phyloP scores from a whole-genome alignment of 2,329 filamentous ascomycete species.

The Colletotrichum liaoningense region DNA sequence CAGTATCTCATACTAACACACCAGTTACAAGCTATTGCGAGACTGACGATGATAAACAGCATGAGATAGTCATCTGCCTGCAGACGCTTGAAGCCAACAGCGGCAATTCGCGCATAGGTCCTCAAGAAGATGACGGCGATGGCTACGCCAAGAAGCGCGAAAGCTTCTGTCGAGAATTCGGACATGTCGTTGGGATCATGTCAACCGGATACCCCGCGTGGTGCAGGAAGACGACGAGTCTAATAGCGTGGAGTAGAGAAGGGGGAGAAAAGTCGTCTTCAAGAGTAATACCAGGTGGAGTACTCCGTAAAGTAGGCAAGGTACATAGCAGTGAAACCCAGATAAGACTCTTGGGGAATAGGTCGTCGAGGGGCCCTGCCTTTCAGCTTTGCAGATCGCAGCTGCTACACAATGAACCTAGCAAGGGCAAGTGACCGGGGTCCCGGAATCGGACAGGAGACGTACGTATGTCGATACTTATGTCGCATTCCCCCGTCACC shows the following conservation, averaged over 20 bases:
- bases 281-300: background rate
- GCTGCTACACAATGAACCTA: background rate
- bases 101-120: constrained; percentile 58
- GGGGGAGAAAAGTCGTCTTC: background rate
- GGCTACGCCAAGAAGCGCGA: constrained; percentile 61
- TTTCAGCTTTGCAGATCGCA: constrained; percentile 13
- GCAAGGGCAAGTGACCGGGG: constrained; percentile 9
- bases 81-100: constrained; percentile 61
- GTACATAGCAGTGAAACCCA: constrained; percentile 16
- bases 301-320: background rate
- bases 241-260: background rate
- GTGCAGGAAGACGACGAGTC: background rate
- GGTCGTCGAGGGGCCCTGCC: background rate
- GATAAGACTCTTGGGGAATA: background rate
- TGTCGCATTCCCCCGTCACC: background rate
- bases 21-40: constrained; percentile 4
- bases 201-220: background rate
- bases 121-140: constrained; percentile 62
- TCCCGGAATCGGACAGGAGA: background rate
- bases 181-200: constrained; percentile 24
- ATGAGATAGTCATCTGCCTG: constrained; percentile 66
- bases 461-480: background rate
- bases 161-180: constrained; percentile 47
- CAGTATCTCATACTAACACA: background rate
- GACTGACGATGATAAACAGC: constrained; percentile 38